A percentile compares a stretch with the other conserved stretches of the same genome.
Evolutionary conservation across 768 basidiomycete genomes (phyloP).

Genomic region (Boletellus emodensis): DNA sequence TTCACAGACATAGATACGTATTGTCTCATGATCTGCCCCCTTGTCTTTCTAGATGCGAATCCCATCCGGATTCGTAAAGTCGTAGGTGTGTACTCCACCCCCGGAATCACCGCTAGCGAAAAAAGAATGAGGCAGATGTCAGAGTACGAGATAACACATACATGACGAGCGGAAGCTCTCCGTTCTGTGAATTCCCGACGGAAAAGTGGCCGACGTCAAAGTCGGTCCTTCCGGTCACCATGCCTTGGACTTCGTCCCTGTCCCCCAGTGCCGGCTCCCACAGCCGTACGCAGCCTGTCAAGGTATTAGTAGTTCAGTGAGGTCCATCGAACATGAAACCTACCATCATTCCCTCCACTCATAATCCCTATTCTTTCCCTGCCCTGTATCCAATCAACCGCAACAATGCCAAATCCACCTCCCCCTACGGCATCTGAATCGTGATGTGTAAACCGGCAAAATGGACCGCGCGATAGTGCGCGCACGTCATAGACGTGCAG

Average conservation of each 20-base stretch:
- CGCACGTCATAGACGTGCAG: constrained; percentile 63
- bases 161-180: constrained; percentile 59
- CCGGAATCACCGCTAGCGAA: constrained; percentile 45
- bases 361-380: constrained; percentile 45
- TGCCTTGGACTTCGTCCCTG: constrained; percentile 40
- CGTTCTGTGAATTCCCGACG: constrained; percentile 49
- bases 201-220: constrained; percentile 59
- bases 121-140: constrained; percentile 19
- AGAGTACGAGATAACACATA: constrained; percentile 33
- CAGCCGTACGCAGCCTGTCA: constrained; percentile 56
- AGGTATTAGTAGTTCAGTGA: neutral
- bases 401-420: constrained; percentile 45
- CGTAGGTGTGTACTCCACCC: constrained; percentile 47
- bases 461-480: constrained; percentile 41
- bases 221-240: constrained; percentile 46
- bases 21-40: neutral
- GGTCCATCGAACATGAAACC: constrained; percentile 11
- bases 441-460: constrained; percentile 50
- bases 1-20: constrained; percentile 10
- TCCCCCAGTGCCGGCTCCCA: constrained; percentile 55
- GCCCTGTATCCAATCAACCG: constrained; percentile 50
- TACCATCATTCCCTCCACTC: constrained; percentile 65
- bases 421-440: constrained; percentile 30
- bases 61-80: constrained; percentile 26
- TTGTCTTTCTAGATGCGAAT: constrained; percentile 9